These are phyloP conservation scores for Meira miltonrushii DNA, from an alignment of 1,284 basidiomycete species.

Conservation along the genomic window DNA sequence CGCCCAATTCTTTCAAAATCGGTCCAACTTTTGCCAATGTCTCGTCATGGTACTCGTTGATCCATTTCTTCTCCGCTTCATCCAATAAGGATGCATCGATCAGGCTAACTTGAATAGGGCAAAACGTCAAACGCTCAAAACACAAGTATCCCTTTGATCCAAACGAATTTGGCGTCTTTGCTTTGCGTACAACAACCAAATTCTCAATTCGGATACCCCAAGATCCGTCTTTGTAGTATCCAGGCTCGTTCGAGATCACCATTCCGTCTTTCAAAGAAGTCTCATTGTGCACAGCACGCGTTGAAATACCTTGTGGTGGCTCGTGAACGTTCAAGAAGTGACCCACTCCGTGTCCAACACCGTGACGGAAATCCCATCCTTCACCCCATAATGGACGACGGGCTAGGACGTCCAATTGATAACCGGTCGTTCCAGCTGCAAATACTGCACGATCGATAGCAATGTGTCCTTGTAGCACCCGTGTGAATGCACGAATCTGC, in stretches of 20 bases:
- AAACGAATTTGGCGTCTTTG: constrained; percentile 71
- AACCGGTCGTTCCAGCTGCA: constrained; percentile 43
- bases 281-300: constrained; percentile 46
- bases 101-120: constrained; percentile 80
- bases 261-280: constrained; percentile 49
- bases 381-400: constrained; percentile 42
- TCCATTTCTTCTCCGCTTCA: constrained; percentile 68
- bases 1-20: constrained; percentile 62
- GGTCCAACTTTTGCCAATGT: constrained; percentile 71
- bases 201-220: constrained; percentile 94
- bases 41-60: constrained; percentile 79
- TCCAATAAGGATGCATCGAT: constrained; percentile 66
- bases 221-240: constrained; percentile 88
- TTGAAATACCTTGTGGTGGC: constrained; percentile 41
- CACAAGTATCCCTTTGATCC: constrained; percentile 62
- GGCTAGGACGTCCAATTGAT: constrained; percentile 39
- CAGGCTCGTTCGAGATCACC: constrained; percentile 62
- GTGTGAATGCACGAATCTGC: constrained; percentile 45
- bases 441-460: constrained; percentile 26
- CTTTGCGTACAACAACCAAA: constrained; percentile 41
- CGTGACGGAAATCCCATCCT: constrained; percentile 40
- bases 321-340: constrained; percentile 45
- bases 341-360: constrained; percentile 47
- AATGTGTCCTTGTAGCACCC: constrained; percentile 44
- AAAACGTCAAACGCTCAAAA: constrained; percentile 62